Evolutionary conservation across 2,329 filamentous ascomycete genomes (phyloP).

Genomic region (Sporothrix protearum): DNA sequence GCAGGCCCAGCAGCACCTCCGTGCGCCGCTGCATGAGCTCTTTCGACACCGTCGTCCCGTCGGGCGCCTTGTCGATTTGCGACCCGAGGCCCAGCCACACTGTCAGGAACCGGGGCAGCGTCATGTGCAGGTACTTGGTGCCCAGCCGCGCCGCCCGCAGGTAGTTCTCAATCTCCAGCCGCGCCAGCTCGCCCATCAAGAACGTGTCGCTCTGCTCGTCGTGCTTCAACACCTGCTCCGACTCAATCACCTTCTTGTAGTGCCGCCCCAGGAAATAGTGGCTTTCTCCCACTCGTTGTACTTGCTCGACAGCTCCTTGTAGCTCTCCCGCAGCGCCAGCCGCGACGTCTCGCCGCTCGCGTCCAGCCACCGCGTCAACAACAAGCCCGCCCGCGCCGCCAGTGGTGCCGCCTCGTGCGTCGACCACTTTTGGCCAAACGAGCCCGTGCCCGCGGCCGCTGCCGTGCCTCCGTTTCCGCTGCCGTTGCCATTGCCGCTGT

Average conservation of each 20-base stretch:
- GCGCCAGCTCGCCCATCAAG: conserved; percentile 76
- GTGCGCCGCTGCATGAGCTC: conserved; percentile 56
- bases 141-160: conserved; percentile 81
- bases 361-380: conserved; percentile 96
- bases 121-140: conserved; percentile 95
- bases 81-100: conserved; percentile 91
- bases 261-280: conserved; percentile 96
- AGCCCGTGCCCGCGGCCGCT: neutral
- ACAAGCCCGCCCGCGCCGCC: conserved; percentile 74
- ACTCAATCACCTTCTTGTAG: conserved; percentile 93
- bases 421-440: conserved; percentile 13
- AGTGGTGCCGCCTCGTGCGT: conserved; percentile 36
- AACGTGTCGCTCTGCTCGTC: conserved; percentile 75
- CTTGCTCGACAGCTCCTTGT: conserved; percentile 73
- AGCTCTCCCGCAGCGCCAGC: conserved; percentile 72
- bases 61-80: conserved; percentile 61
- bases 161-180: conserved; percentile 91
- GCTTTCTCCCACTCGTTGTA: conserved; percentile 83
- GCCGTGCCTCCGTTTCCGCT: neutral
- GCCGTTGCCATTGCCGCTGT: neutral
- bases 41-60: conserved; percentile 51
- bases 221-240: conserved; percentile 72
- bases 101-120: conserved; percentile 83
- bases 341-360: conserved; percentile 90
- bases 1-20: conserved; percentile 64